Conservation (phyloP, 2,329 filamentous ascomycete species). For the Ustulina deusta region DNA sequence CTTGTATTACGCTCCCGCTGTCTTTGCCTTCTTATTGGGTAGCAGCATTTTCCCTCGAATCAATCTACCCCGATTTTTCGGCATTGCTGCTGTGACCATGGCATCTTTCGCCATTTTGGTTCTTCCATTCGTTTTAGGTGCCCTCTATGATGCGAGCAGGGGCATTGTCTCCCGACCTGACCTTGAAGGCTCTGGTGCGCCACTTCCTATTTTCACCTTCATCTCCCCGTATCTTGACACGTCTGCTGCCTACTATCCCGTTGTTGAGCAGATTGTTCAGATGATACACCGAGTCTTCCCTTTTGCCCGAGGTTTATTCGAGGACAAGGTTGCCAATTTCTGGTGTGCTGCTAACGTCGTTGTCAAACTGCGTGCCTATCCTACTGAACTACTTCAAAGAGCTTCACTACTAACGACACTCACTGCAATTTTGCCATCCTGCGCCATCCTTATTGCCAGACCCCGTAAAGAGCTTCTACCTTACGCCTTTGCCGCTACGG, state of each 20-base stretch:
- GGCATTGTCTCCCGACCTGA: slow-evolving; percentile 70
- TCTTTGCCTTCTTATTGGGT: slow-evolving; percentile 92
- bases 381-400: slow-evolving; percentile 77
- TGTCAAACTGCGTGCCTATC: slow-evolving; percentile 84
- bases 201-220: slow-evolving; percentile 71
- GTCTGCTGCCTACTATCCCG: slow-evolving; percentile 77
- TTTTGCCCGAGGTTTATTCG: slow-evolving; percentile 93
- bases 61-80: slow-evolving; percentile 75
- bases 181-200: slow-evolving; percentile 67
- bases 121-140: slow-evolving; percentile 78
- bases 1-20: slow-evolving; percentile 91
- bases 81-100: slow-evolving; percentile 79
- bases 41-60: slow-evolving; percentile 82
- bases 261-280: slow-evolving; percentile 83
- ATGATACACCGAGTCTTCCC: slow-evolving; percentile 94
- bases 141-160: slow-evolving; percentile 74
- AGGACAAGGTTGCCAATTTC: slow-evolving; percentile 98
- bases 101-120: slow-evolving; percentile 80
- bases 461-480: slow-evolving; percentile 83
- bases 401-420: slow-evolving; percentile 81
- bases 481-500: slow-evolving; percentile 81
- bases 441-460: slow-evolving; percentile 80
- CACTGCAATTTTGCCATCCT: slow-evolving; percentile 81
- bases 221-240: slow-evolving; percentile 71
- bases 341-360: slow-evolving; percentile 95